Evolutionary conservation across 441 rosid genomes (phyloP), one percentile per base, ranked within the genome.

Genomic region (Populus hybrid): DNA sequence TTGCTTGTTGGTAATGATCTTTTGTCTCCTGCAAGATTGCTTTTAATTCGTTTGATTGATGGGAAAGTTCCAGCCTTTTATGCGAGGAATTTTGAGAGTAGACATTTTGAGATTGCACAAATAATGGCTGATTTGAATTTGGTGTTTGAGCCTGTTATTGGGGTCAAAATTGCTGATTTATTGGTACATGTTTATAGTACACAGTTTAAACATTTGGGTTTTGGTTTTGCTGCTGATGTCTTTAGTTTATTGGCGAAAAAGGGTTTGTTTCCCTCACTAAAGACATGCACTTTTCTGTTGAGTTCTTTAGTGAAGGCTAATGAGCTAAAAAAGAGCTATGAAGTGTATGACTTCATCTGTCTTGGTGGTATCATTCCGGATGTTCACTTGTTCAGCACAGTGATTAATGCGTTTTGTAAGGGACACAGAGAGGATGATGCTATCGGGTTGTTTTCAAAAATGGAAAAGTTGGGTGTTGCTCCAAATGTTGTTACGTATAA

Each of bases 401-500:
- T 94, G 93, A 84, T 94, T 53, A 88, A 89, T 83, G 94, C 86
- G 35, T 90, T 87, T 84, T 91, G 94, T 74, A 89, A 88, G 83
- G 30, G 89, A 23, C 91, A 91, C 69, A 90, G 90, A 82, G 84
- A 91, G 67, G 91, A 50, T 3, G 88, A 85, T 86, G 98, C 94
- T 3, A 81, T 80, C 80, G 72, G 66, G 80, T 76, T 94, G 76
- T 94, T 94, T 57, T 12, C 50, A 70, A 82, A 81, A 80, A 91
- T 94, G 92, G 83, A 79, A 9, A 84, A 67, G 70, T 82, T 82
- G 82, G 90, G 94, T 21, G 78, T 87, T 53, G 81, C 70, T 32
- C 89, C 92, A 72, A 92, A 94, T 82, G 91, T 86, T 80, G 98
- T 94, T 76, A 83, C 97, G 0, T 94, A 90, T 75, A 90, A 88